Percentiles rank a stretch among this genome's conserved stretches.
These are phyloP conservation scores for Diaporthe sp. DNA, from an alignment of 2,329 filamentous ascomycete species.

Conservation along the genomic window DNA sequence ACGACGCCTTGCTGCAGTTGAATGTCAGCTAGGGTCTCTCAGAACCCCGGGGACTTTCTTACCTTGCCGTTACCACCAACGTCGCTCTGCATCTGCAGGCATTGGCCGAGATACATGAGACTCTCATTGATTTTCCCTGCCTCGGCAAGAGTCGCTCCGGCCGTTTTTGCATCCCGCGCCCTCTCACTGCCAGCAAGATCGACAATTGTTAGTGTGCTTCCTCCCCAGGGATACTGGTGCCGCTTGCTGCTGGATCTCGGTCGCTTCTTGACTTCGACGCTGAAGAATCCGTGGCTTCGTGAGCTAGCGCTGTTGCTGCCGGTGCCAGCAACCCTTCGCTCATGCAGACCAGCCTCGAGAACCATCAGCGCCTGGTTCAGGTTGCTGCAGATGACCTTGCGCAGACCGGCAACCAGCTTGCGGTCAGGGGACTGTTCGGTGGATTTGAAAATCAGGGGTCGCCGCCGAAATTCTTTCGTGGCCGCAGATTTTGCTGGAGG, in stretches of 20 bases:
- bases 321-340: constrained; percentile 89
- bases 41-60: constrained; percentile 41
- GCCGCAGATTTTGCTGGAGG: constrained; percentile 69
- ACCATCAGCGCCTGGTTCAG: constrained; percentile 90
- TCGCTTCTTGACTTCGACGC: constrained; percentile 92
- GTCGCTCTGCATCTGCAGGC: constrained; percentile 93
- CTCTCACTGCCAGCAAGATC: constrained; percentile 95
- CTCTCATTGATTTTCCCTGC: constrained; percentile 99
- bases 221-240: constrained; percentile 74
- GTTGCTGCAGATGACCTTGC: constrained; percentile 87
- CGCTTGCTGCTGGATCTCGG: constrained; percentile 52
- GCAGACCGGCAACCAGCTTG: constrained; percentile 93
- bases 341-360: constrained; percentile 88
- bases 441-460: constrained; percentile 89
- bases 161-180: constrained; percentile 92
- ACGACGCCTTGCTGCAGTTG: constrained; percentile 74
- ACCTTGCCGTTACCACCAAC: constrained; percentile 80
- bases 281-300: constrained; percentile 95
- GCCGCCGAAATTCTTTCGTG: constrained; percentile 79
- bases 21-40: background rate
- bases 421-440: constrained; percentile 89
- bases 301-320: constrained; percentile 94
- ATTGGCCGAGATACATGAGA: constrained; percentile 97
- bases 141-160: constrained; percentile 91
- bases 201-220: constrained; percentile 86